Percentiles rank a stretch among this genome's conserved stretches.
Evolutionary conservation across 2,329 filamentous ascomycete species (phyloP).

Genomic region (Rhexocercosporidium sp.): DNA sequence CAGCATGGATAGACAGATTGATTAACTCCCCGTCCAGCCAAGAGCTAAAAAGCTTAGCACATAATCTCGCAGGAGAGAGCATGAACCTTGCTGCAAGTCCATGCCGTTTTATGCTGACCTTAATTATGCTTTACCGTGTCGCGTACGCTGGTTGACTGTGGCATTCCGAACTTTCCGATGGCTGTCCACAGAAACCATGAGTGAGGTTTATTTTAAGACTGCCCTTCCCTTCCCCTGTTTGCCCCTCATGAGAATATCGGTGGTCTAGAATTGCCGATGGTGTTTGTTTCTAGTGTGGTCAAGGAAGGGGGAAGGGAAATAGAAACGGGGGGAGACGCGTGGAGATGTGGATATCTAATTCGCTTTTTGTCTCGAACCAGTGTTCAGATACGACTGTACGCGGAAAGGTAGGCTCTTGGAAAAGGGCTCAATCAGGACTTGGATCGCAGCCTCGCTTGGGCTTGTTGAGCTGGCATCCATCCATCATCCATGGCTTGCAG

Average conservation of each 20-base stretch:
- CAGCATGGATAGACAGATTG: neutral
- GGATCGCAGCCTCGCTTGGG: constrained; percentile 10
- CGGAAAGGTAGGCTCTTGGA: neutral
- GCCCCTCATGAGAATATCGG: neutral
- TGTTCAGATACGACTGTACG: neutral
- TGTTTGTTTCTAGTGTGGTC: neutral
- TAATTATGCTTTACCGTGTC: neutral
- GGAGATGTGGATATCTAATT: constrained; percentile 3
- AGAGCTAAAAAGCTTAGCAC: constrained; percentile 1
- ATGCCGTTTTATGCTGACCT: neutral
- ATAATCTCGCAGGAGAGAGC: neutral
- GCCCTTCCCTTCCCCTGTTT: neutral
- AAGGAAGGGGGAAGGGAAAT: neutral
- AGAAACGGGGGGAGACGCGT: constrained; percentile 5
- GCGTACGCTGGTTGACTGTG: neutral
- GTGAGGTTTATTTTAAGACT: neutral
- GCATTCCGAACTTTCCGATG: neutral
- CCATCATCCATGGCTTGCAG: too few relatives aligned
- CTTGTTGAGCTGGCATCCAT: neutral
- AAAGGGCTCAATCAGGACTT: neutral
- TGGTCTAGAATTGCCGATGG: neutral
- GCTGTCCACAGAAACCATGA: neutral
- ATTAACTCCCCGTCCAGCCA: neutral
- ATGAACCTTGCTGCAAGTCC: neutral
- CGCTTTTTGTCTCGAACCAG: neutral